Conservation (phyloP, 768 basidiomycete genomes). For the Lentinula aciculospora region DNA sequence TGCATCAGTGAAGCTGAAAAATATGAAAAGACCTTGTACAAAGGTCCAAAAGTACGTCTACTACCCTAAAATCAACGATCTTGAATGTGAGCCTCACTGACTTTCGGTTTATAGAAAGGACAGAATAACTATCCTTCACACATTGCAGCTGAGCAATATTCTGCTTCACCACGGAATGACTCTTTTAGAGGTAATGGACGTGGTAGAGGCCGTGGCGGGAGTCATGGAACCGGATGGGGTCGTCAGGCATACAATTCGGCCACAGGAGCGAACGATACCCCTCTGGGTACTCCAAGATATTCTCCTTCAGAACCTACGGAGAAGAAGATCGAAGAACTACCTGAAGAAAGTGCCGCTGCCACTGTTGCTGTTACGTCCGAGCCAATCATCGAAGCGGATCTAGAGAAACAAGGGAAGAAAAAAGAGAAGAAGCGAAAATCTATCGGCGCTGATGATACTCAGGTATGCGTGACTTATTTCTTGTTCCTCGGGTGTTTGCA, state of each 20-base stretch:
- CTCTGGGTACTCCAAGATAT: constrained; percentile 62
- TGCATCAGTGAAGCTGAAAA: constrained; percentile 93
- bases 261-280: constrained; percentile 69
- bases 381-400: constrained; percentile 7
- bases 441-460: constrained; percentile 19
- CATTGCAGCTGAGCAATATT: constrained; percentile 5
- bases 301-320: constrained; percentile 23
- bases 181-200: constrained; percentile 16
- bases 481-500: neutral
- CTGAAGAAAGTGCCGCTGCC: constrained; percentile 11
- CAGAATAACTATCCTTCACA: constrained; percentile 20
- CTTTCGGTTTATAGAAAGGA: constrained; percentile 6
- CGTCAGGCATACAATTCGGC: constrained; percentile 17
- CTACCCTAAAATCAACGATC: constrained; percentile 8
- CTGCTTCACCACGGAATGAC: neutral
- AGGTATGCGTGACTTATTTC: constrained; percentile 14
- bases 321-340: constrained; percentile 7
- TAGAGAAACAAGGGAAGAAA: constrained; percentile 26
- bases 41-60: constrained; percentile 56
- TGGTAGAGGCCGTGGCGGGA: constrained; percentile 27
- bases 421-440: constrained; percentile 34
- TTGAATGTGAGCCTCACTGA: neutral
- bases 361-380: neutral
- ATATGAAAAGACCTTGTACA: constrained; percentile 84
- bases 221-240: constrained; percentile 25